These are phyloP conservation scores for Tranzscheliella williamsii DNA, from an alignment of 1,284 basidiomycete genomes.

Conservation along the genomic window DNA sequence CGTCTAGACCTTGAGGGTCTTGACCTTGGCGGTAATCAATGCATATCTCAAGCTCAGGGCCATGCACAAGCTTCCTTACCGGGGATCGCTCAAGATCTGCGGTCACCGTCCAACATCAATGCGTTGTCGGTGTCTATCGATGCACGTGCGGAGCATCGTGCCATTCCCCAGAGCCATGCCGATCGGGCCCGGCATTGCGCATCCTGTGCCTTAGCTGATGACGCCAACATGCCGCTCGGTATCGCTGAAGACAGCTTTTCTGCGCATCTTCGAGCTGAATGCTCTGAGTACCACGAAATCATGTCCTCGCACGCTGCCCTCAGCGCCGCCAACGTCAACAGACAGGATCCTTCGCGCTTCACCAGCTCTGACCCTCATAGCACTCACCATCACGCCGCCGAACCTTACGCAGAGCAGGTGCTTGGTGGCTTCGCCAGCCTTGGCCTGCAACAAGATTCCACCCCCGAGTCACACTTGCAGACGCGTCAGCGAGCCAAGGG, in stretches of 20 bases:
- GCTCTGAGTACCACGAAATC: conserved; percentile 47
- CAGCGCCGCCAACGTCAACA: conserved; percentile 12
- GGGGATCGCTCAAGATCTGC: conserved; percentile 9
- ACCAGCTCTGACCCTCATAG: conserved; percentile 1
- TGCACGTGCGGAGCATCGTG: too few species aligned
- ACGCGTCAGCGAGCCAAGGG: conserved; percentile 3
- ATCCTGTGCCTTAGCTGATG: too few species aligned
- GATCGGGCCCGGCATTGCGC: too few species aligned
- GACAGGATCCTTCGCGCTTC: conserved; percentile 1
- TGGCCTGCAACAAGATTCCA: conserved; percentile 17
- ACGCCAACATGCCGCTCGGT: conserved; percentile 2
- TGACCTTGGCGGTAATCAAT: conserved; percentile 39
- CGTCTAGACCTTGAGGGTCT: conserved; percentile 46
- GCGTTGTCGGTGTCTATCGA: not conserved
- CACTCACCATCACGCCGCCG: too few species aligned
- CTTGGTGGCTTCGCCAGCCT: conserved; percentile 36
- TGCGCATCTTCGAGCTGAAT: conserved; percentile 45
- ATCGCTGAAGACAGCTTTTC: conserved; percentile 44
- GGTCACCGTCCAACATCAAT: conserved; percentile 16
- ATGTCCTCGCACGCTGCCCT: conserved; percentile 34
- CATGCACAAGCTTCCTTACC: too few species aligned
- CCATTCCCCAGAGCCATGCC: too few species aligned
- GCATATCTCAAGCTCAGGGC: too few species aligned
- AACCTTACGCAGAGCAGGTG: too few species aligned
- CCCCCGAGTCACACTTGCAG: not conserved